Base-by-base conservation (phyloP, 345 rosid species). In the Angophora floribunda region DNA sequence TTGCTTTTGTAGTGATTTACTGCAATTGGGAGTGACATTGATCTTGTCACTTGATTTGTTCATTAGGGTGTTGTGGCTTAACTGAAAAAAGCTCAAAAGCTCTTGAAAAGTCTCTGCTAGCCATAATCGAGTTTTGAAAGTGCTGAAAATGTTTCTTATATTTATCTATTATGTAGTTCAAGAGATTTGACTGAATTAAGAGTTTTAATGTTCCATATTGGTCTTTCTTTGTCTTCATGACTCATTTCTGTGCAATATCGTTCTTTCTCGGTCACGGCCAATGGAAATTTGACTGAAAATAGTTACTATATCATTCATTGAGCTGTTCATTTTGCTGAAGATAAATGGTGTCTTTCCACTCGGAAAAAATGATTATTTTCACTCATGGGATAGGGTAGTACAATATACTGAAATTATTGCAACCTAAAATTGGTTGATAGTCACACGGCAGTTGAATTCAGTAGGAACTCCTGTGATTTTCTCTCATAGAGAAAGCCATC, bases 391-490 rank as follows among this genome's bases (percentile, higher is more conserved):
- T 30, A n/a, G 36, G 78, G 36, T 24, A 32, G 44, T 67, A 67
- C 19, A 8, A 32, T 67, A 32, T 8, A 9, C 79, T 6, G 79
- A 67, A 2, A 75, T 75, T 36, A 36, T 75, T 36, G 1, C 82
- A 36, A 4, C 26, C 45, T 30, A 21, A n/a, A 32, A 45, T 52
- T 45, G 55, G 44, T 55, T 24, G 44, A 57, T 7, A 28, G 59
- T 87, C 19, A 88, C 16, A 26, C 85, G 0, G 26, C 28, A 30
- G 95, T 92, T 15, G 94, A 89, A 49, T 94, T 93, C 50, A 92
- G 89, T 92, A 94, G 91, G 90, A 92, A 94, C 78, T 89, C 93
- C 86, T 93, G 95, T 12, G 95, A 94, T 90, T 91, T 93, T n/a
- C 32, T 93, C 92, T 95, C 97, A 10, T 89, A 93, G 17, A 90